These are phyloP conservation scores for Apium graveolens DNA, from an alignment of 129 eudicot genomes.

Conservation along the genomic window DNA sequence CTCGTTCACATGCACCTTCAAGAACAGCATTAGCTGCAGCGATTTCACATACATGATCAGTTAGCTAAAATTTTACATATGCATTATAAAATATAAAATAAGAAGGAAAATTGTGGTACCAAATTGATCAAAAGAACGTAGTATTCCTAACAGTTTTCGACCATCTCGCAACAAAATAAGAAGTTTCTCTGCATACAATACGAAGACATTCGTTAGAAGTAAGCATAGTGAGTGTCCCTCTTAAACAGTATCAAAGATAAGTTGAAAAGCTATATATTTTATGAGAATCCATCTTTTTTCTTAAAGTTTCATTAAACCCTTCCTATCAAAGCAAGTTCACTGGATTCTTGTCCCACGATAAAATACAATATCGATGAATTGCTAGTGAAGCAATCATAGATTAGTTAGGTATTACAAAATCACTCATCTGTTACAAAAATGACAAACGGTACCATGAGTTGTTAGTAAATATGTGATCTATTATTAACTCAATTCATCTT, in stretches of 20 bases:
- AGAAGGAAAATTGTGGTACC: slow-evolving; percentile 36
- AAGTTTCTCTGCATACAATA: slow-evolving; percentile 67
- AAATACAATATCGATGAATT: neutral
- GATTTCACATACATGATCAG: slow-evolving; percentile 14
- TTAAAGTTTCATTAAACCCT: neutral
- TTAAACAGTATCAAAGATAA: slow-evolving; percentile 1
- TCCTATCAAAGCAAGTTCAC: neutral
- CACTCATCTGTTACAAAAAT: neutral
- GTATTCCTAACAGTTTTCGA: slow-evolving; percentile 79
- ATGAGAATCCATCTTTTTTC: neutral
- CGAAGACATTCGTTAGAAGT: neutral
- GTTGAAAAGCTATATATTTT: neutral
- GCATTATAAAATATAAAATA: neutral
- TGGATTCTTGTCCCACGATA: neutral
- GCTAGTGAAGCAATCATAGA: neutral
- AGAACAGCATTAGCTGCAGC: slow-evolving; percentile 89
- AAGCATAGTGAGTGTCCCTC: neutral
- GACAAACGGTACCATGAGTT: neutral
- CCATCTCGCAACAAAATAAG: slow-evolving; percentile 96
- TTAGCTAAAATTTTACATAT: neutral
- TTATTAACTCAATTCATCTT: neutral
- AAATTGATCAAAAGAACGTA: slow-evolving; percentile 97
- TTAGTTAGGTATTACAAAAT: neutral
- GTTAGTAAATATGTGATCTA: neutral
- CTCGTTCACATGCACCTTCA: slow-evolving; percentile 96